These are phyloP conservation scores for Somion occarium DNA, from an alignment of 1,284 basidiomycete species.

Conservation along the genomic window DNA sequence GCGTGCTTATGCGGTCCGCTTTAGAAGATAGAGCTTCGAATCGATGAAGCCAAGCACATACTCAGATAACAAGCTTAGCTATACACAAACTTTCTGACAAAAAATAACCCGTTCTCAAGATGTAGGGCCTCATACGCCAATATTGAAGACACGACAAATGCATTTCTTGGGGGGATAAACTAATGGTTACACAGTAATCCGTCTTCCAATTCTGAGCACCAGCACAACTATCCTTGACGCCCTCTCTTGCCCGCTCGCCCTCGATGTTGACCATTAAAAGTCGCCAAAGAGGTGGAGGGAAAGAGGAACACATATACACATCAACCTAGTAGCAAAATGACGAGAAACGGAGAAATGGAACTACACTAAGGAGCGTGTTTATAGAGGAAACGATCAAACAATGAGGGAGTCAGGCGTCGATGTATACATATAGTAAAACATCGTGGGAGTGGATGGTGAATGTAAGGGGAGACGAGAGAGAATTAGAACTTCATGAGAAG, in stretches of 20 bases:
- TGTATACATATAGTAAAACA: background rate
- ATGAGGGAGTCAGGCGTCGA: conserved; percentile 2
- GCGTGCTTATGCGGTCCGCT: no score
- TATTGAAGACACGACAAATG: no score
- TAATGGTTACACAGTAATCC: background rate
- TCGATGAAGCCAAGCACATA: no score
- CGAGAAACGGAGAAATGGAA: conserved; percentile 3
- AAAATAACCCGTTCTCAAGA: no score
- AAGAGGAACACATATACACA: conserved; percentile 41
- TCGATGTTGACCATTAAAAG: conserved; percentile 23
- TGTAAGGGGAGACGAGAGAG: conserved; percentile 2
- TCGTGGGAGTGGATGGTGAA: background rate
- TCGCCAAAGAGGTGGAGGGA: conserved; percentile 39
- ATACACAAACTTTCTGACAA: no score
- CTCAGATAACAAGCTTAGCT: no score
- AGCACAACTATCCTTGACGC: conserved; percentile 45
- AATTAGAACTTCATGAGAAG: conserved; percentile 7
- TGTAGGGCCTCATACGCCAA: no score
- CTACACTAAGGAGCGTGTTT: conserved; percentile 15
- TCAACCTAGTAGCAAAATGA: conserved; percentile 8
- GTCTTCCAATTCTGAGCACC: background rate
- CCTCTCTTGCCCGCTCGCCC: conserved; percentile 69
- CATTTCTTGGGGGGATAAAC: no score
- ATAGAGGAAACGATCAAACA: conserved; percentile 11
- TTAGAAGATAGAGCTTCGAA: no score